These are phyloP conservation scores for Fusarium humuli DNA, from an alignment of 2,329 filamentous ascomycete species.

Conservation along the genomic window DNA sequence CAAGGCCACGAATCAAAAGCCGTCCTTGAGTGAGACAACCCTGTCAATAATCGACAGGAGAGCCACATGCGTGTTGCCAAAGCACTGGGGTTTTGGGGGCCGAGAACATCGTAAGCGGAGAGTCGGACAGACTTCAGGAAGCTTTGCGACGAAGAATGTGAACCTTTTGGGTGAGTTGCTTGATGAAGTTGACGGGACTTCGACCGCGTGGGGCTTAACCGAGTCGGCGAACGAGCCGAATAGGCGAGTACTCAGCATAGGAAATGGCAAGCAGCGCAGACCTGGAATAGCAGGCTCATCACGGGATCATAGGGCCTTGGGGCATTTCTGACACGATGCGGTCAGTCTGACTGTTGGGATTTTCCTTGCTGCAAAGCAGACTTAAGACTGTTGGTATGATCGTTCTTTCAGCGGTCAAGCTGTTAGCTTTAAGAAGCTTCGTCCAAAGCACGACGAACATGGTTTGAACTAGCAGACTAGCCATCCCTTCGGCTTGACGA, in stretches of 20 bases:
- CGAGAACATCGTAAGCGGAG: slow-evolving; percentile 31
- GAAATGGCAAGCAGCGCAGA: not conserved
- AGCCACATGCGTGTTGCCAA: slow-evolving; percentile 24
- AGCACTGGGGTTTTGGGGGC: slow-evolving; percentile 38
- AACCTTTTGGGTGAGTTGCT: not conserved
- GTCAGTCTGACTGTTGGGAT: not conserved
- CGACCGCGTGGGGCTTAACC: not conserved
- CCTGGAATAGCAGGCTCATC: not conserved
- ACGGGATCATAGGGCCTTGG: not conserved
- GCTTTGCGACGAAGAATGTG: slow-evolving; percentile 4
- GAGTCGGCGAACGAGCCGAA: not conserved
- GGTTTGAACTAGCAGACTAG: not conserved
- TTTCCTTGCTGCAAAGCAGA: not conserved
- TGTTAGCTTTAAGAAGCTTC: not conserved
- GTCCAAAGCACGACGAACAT: not conserved
- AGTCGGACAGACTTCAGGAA: not conserved
- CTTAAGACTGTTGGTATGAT: not conserved
- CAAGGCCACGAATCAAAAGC: slow-evolving; percentile 44
- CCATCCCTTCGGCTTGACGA: not conserved
- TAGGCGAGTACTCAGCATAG: not conserved
- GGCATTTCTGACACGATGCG: not conserved
- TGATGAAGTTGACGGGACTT: slow-evolving; percentile 4
- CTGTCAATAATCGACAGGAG: slow-evolving; percentile 27
- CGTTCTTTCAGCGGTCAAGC: not conserved
- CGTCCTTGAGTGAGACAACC: slow-evolving; percentile 9